Conservation (phyloP, 305 asterid genomes). For the Solanum hybrid region DNA sequence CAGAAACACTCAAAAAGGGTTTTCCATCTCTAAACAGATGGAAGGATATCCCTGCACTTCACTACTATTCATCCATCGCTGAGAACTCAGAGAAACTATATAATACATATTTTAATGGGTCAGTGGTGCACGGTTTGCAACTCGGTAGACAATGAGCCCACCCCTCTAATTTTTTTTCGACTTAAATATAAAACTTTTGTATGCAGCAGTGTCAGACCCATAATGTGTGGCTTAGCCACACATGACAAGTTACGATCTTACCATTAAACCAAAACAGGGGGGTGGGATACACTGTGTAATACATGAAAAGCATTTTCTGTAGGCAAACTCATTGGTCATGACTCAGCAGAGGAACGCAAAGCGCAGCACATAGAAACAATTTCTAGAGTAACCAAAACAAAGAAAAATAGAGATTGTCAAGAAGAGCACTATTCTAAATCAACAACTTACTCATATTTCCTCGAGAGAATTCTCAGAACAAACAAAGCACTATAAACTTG, state of each 20-base stretch:
- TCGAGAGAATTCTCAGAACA: conserved; percentile 83
- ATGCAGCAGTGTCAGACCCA: not conserved
- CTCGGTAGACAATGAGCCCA: not conserved
- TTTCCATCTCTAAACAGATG: not conserved
- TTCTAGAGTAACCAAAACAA: not conserved
- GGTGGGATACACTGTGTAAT: not conserved
- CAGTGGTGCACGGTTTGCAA: not conserved
- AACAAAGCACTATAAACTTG: conserved; percentile 92
- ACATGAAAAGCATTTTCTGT: not conserved
- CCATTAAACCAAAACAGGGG: not conserved
- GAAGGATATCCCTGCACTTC: not conserved
- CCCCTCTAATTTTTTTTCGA: not conserved
- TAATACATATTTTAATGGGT: not conserved
- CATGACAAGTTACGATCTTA: not conserved
- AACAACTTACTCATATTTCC: conserved; percentile 89
- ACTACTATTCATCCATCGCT: not conserved
- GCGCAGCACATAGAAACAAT: not conserved
- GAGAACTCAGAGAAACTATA: not conserved
- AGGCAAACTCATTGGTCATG: not conserved
- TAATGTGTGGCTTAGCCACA: not conserved
- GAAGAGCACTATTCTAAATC: not conserved
- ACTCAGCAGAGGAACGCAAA: not conserved
- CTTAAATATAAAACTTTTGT: not conserved
- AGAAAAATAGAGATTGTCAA: not conserved
- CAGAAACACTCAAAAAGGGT: not conserved